These are phyloP conservation scores for Dissophora ornata DNA, from an alignment of 192 early-diverging fungal species.

Conservation along the genomic window DNA sequence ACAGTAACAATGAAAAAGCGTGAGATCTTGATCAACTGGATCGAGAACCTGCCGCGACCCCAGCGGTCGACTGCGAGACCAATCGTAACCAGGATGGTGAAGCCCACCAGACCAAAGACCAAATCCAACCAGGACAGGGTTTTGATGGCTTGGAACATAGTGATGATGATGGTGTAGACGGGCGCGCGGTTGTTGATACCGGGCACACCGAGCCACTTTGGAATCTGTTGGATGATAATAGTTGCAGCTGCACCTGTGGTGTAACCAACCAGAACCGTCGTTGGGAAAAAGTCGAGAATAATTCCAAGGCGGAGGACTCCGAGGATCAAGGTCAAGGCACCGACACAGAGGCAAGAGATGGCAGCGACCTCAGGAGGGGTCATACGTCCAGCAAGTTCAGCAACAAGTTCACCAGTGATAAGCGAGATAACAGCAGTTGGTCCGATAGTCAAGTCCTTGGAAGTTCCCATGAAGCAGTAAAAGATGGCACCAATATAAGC, in stretches of 20 bases:
- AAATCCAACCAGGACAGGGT: conserved; percentile 64
- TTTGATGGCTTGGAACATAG: conserved; percentile 65
- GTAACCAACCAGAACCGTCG: conserved; percentile 87
- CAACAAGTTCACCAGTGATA: conserved; percentile 74
- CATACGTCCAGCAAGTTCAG: conserved; percentile 54
- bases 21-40: conserved; percentile 76
- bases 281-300: conserved; percentile 88
- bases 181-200: conserved; percentile 76
- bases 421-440: conserved; percentile 83
- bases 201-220: conserved; percentile 82
- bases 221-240: conserved; percentile 85
- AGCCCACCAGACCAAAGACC: conserved; percentile 66
- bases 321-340: conserved; percentile 74
- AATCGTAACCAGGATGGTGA: conserved; percentile 55
- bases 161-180: conserved; percentile 78
- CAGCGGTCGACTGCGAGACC: conserved; percentile 49
- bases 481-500: conserved; percentile 70
- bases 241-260: conserved; percentile 85
- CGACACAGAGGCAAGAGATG: conserved; percentile 65
- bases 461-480: conserved; percentile 81
- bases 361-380: conserved; percentile 74
- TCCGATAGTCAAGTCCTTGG: conserved; percentile 81
- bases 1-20: conserved; percentile 83
- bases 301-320: conserved; percentile 87
- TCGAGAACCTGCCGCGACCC: conserved; percentile 46